Base-by-base conservation (phyloP, 805 yeast genomes). In the Candida sphagnicola region DNA sequence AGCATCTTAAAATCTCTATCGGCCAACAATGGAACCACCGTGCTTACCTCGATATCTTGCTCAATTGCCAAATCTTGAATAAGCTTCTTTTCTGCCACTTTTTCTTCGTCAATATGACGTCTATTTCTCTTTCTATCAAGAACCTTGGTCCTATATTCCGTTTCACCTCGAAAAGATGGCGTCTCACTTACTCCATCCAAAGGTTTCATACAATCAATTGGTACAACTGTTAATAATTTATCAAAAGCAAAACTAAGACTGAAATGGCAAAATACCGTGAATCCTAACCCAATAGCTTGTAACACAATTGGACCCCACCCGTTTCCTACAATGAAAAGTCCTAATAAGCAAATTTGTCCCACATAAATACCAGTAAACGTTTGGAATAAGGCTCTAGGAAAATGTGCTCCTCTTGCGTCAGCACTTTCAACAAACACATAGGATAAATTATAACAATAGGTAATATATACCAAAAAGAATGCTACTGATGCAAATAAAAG, bases 221-320 rank as follows among this genome's bases (percentile, higher is more conserved):
- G 90, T 34, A 82, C 70, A 21, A 73, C 74, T 0, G 54, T 54
- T 44, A 82, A 53, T 55, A 89, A 67, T 10, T 74, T 70, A 40
- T 74, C 82, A 55, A 88, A 86, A 0, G 96, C 87, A 6, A 54
- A 44, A 45, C 72, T 77, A 55, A 91, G 59, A 45, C 78, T 74
- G 21, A 77, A 13, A 52, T 91, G 96, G 42, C 77, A 70, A 54
- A 86, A 82, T 3, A 75, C 74, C 0, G 97, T 87, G 47, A 73
- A 60, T 6, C 73, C 75, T 11, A 87, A 51, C 30, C 83, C 69
- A 37, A 90, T 70, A 1, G 78, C 80, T 58, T 85, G 86, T 38
- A 91, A 62, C 3, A 82, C 85, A 46, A 89, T 73, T 26, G 96
- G 95, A 32, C 96, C 98, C 96, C 96, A 91, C 30, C 95, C 84